These are phyloP conservation scores for Phellopilus nigrolimitatus DNA, from an alignment of 1,284 basidiomycete species.

Conservation along the genomic window DNA sequence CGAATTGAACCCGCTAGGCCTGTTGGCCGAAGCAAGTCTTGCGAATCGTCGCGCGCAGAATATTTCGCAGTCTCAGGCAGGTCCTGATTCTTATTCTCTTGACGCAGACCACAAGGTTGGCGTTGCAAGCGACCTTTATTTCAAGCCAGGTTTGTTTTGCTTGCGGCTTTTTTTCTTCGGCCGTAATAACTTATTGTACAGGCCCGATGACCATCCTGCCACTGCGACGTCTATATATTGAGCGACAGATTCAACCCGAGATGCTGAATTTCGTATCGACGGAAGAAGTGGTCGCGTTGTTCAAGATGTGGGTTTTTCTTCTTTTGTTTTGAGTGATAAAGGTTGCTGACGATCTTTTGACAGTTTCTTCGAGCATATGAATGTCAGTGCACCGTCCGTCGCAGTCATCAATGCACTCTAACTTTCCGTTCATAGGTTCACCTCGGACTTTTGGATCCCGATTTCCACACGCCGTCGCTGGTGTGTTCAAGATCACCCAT, in stretches of 20 bases:
- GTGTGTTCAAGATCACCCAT: conserved; percentile 92
- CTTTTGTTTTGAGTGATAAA: conserved; percentile 18
- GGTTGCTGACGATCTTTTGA: conserved; percentile 19
- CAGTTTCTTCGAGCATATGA: conserved; percentile 76
- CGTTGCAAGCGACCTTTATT: conserved; percentile 89
- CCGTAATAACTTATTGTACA: conserved; percentile 27
- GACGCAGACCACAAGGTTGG: conserved; percentile 49
- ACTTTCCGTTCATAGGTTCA: conserved; percentile 48
- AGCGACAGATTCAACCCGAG: conserved; percentile 85
- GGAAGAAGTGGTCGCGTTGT: conserved; percentile 85
- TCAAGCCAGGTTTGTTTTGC: conserved; percentile 78
- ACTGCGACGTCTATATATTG: conserved; percentile 81
- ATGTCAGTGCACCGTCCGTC: conserved; percentile 40
- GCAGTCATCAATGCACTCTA: neutral
- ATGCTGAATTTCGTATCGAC: conserved; percentile 82
- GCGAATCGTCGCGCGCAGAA: conserved; percentile 68
- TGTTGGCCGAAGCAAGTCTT: conserved; percentile 87
- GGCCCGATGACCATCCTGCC: conserved; percentile 86
- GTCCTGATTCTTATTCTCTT: conserved; percentile 2
- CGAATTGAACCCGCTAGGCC: conserved; percentile 82
- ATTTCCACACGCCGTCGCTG: conserved; percentile 88
- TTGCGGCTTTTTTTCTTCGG: conserved; percentile 13
- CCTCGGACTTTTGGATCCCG: conserved; percentile 69
- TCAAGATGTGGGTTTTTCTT: conserved; percentile 72
- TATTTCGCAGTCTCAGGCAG: conserved; percentile 20